Conservation (phyloP, 805 yeast genomes). For the Metschnikowia arizonensis region DNA sequence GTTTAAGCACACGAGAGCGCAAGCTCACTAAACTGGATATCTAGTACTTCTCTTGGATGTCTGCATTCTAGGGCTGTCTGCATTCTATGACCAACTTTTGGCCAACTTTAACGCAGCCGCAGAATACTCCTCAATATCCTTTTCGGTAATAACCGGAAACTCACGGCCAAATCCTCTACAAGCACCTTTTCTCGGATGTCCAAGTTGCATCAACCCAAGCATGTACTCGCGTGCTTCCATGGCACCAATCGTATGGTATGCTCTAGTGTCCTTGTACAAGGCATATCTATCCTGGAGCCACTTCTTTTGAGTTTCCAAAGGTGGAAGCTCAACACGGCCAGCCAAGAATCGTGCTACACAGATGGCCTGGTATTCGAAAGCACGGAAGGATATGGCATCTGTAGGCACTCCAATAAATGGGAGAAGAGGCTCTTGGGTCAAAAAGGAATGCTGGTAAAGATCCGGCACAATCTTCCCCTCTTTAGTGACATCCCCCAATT, state of each 20-base stretch:
- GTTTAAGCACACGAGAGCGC: too few species aligned
- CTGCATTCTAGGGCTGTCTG: too few species aligned
- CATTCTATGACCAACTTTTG: constrained; percentile 12
- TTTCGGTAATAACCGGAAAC: constrained; percentile 13
- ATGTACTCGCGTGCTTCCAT: constrained; percentile 27
- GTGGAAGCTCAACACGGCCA: constrained; percentile 51
- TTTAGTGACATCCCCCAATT: constrained; percentile 36
- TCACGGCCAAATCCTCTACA: constrained; percentile 8
- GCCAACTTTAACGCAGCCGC: constrained; percentile 6
- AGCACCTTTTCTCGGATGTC: constrained; percentile 7
- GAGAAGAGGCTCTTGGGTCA: constrained; percentile 57
- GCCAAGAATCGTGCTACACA: constrained; percentile 60
- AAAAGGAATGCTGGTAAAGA: constrained; percentile 57
- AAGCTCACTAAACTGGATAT: too few species aligned
- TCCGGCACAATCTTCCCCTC: constrained; percentile 41
- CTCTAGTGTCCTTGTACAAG: constrained; percentile 37
- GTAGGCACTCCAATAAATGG: constrained; percentile 61
- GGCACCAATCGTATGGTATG: constrained; percentile 44
- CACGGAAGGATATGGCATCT: constrained; percentile 58
- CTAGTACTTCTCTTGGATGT: too few species aligned
- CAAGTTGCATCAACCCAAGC: constrained; percentile 21
- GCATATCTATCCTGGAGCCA: constrained; percentile 39
- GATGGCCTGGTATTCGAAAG: constrained; percentile 60
- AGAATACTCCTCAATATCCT: constrained; percentile 10
- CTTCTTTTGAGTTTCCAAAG: constrained; percentile 40